Base-by-base conservation (phyloP, 2,329 filamentous ascomycete genomes). In the Neofusicoccum umdonicola region DNA sequence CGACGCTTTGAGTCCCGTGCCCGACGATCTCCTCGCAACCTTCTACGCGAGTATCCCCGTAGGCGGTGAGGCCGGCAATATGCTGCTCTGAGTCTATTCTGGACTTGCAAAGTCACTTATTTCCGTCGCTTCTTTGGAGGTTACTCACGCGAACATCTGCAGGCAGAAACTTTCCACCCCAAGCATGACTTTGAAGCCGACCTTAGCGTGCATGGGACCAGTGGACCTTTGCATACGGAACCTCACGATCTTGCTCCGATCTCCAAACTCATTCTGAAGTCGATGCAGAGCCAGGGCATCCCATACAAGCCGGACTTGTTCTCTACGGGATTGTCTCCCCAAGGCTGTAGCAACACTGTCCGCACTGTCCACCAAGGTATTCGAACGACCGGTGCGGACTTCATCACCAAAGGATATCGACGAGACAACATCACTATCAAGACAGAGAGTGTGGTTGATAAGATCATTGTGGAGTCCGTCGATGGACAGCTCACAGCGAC, bases 121-220 rank as follows among this genome's bases (percentile, higher is more conserved):
- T 31, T 31, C 27, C 27, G 27, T 31, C 27, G 6, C 37, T 15
- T 39, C 6, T 39, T 9, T 39, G 37, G n/a, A 12, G 3, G 17
- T 31, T 15, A 7, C 37, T 63, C 3, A 51, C 34, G 19, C 7
- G 5, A 11, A 7, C 9, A 19, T 15, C 17, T 31, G 5, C 52
- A 79, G 73, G 81, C 83, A 45, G 86, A 88, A 67, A 85, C 81
- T 2, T 88, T 88, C 68, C 82, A 87, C 63, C 70, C 74, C 19
- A 87, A 87, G 69, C 74, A 81, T 34, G 87, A 85, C 85, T 86
- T 87, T 72, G 71, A 85, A 39, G 81, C 80, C 2, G 77, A 81
- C 47, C 70, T 76, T 8, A 75, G 75, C 2, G 77, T 77, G 7
- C 86, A 88, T 66, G 84, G 84, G 1, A 75, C 80, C 52, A 70